phyloP scores from a whole-genome alignment of 2,329 filamentous ascomycete genomes.

The Phyllosticta citriasiana region DNA sequence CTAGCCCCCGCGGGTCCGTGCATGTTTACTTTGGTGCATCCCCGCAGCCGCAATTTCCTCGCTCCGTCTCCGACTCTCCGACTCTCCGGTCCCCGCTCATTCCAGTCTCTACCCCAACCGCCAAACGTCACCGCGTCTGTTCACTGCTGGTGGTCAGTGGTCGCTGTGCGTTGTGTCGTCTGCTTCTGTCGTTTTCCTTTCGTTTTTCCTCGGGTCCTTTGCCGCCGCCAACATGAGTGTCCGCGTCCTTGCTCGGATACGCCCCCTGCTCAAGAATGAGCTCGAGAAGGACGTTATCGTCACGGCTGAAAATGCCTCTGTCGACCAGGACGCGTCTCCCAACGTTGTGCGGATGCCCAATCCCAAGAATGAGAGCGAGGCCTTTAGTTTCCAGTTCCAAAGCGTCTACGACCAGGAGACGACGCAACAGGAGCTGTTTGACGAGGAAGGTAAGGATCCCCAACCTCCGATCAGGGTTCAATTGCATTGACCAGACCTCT shows the following conservation, averaged over 20 bases:
- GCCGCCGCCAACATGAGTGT: slow-evolving; percentile 44
- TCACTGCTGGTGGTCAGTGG: slow-evolving; percentile 17
- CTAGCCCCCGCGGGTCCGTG: background rate
- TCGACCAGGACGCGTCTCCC: slow-evolving; percentile 36
- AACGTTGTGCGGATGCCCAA: slow-evolving; percentile 80
- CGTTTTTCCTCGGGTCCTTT: slow-evolving; percentile 8
- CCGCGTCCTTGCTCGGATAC: slow-evolving; percentile 80
- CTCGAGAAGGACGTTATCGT: slow-evolving; percentile 82
- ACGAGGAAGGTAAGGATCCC: slow-evolving; percentile 63
- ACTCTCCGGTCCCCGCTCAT: background rate
- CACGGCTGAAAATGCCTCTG: slow-evolving; percentile 40
- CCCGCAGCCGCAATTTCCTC: background rate
- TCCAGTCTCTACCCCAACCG: slow-evolving; percentile 9
- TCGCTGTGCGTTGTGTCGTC: slow-evolving; percentile 13
- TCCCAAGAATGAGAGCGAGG: slow-evolving; percentile 82
- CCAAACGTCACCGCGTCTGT: slow-evolving; percentile 15
- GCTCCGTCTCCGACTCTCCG: background rate
- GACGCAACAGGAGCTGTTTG: slow-evolving; percentile 79
- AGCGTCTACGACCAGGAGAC: slow-evolving; percentile 74
- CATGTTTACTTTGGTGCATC: background rate
- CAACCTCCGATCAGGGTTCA: background rate
- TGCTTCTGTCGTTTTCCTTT: background rate
- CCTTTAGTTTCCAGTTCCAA: slow-evolving; percentile 92
- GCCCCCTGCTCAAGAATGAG: slow-evolving; percentile 78
- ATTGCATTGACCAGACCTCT: background rate